Conservation (phyloP, 768 basidiomycete genomes). For the Rubroboletus pulcherrimus region DNA sequence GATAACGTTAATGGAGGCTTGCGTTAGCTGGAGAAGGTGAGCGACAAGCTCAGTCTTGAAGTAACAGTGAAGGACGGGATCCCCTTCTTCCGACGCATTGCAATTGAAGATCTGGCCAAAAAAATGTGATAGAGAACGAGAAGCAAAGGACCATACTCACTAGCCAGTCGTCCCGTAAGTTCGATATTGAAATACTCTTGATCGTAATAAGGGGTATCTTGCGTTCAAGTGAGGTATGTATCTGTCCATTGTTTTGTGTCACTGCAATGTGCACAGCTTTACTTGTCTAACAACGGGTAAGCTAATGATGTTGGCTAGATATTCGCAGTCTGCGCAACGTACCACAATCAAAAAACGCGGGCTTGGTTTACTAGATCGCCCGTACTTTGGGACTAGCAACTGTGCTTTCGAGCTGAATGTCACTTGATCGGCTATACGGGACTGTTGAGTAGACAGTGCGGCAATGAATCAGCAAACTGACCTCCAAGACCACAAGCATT, state of each 20-base stretch:
- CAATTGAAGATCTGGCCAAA: constrained; percentile 66
- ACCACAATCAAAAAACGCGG: constrained; percentile 91
- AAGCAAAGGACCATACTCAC: constrained; percentile 39
- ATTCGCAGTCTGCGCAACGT: constrained; percentile 29
- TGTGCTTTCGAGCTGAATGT: constrained; percentile 82
- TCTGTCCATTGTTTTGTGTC: constrained; percentile 57
- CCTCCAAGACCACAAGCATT: constrained; percentile 70
- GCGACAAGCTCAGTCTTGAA: constrained; percentile 96
- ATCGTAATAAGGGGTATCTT: constrained; percentile 90
- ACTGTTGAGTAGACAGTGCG: not conserved
- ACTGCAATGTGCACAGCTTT: constrained; percentile 83
- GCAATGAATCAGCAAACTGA: constrained; percentile 34
- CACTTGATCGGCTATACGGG: constrained; percentile 62
- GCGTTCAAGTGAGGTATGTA: constrained; percentile 64
- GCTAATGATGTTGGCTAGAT: not conserved
- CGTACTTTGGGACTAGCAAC: constrained; percentile 78
- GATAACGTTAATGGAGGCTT: constrained; percentile 66
- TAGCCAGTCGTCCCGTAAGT: constrained; percentile 92
- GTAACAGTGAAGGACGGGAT: constrained; percentile 83
- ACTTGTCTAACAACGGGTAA: constrained; percentile 19
- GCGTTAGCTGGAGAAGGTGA: constrained; percentile 76
- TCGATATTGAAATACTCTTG: constrained; percentile 82
- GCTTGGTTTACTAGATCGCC: constrained; percentile 85
- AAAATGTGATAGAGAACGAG: constrained; percentile 3
- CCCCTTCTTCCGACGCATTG: constrained; percentile 83